Conservation (phyloP, 306 rosid genomes). For the Quercus variabilis region DNA sequence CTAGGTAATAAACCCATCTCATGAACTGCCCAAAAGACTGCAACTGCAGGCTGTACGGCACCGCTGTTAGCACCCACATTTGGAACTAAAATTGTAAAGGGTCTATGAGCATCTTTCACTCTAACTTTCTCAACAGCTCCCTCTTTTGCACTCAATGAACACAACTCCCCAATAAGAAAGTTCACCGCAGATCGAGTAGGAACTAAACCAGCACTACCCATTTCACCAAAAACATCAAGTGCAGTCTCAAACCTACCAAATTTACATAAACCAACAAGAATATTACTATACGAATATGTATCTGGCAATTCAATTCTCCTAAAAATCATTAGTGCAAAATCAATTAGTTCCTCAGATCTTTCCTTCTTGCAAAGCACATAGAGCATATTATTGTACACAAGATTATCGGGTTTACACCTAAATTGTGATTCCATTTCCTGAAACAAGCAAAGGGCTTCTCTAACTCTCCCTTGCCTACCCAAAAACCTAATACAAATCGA, state of each 20-base stretch:
- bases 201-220: slow-evolving; percentile 44
- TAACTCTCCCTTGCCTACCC: slow-evolving; percentile 66
- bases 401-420: slow-evolving; percentile 61
- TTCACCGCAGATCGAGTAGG: slow-evolving; percentile 68
- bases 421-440: slow-evolving; percentile 56
- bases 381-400: slow-evolving; percentile 63
- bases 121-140: slow-evolving; percentile 57
- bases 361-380: slow-evolving; percentile 72
- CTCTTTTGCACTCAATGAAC: slow-evolving; percentile 56
- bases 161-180: slow-evolving; percentile 56
- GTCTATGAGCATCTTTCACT: slow-evolving; percentile 41
- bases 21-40: slow-evolving; percentile 50
- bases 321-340: slow-evolving; percentile 49
- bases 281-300: slow-evolving; percentile 61
- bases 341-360: slow-evolving; percentile 49
- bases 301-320: slow-evolving; percentile 55
- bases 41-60: slow-evolving; percentile 57
- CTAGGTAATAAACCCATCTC: slow-evolving; percentile 53
- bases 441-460: slow-evolving; percentile 58
- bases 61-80: slow-evolving; percentile 43
- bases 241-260: slow-evolving; percentile 54
- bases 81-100: slow-evolving; percentile 58
- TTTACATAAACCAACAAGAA: slow-evolving; percentile 66
- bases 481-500: slow-evolving; percentile 66
- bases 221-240: slow-evolving; percentile 51